Evolutionary conservation across 2,329 filamentous ascomycete genomes (phyloP).

Genomic region (Pochonia chlamydosporia): DNA sequence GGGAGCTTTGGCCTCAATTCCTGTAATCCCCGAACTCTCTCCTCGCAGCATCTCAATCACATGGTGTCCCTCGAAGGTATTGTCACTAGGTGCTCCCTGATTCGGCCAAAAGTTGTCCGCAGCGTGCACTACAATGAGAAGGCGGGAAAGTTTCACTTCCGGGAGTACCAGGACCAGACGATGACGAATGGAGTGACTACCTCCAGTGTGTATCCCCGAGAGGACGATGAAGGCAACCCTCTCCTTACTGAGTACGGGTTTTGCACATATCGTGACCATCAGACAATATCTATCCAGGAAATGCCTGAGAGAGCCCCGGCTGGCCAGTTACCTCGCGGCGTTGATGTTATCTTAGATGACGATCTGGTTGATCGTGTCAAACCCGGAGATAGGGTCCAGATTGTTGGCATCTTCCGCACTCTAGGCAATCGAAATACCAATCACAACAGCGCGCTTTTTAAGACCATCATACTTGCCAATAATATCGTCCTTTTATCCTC

Average conservation of each 20-base stretch:
- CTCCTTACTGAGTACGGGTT: constrained; percentile 94
- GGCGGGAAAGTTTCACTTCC: constrained; percentile 79
- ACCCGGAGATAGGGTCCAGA: constrained; percentile 89
- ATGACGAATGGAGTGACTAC: constrained; percentile 91
- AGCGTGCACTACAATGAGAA: constrained; percentile 94
- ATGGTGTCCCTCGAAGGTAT: constrained; percentile 98
- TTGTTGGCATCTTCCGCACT: constrained; percentile 94
- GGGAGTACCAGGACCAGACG: constrained; percentile 92
- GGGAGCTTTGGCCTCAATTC: constrained; percentile 93
- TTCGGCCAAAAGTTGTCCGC: constrained; percentile 94
- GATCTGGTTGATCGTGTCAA: constrained; percentile 93
- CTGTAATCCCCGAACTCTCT: constrained; percentile 89
- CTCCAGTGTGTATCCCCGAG: constrained; percentile 87
- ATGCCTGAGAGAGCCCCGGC: constrained; percentile 97
- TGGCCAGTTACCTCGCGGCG: constrained; percentile 87
- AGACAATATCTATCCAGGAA: constrained; percentile 97
- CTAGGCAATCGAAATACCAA: constrained; percentile 91
- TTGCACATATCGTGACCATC: constrained; percentile 92
- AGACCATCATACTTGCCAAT: constrained; percentile 89
- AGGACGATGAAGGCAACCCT: constrained; percentile 89
- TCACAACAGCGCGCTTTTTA: constrained; percentile 87
- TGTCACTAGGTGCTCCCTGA: constrained; percentile 91
- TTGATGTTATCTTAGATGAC: constrained; percentile 95
- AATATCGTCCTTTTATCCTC: constrained; percentile 92
- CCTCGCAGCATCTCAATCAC: constrained; percentile 83